Evolutionary conservation across 768 basidiomycete species (phyloP), one percentile per base, ranked within the genome.

Genomic region (Dacryopinax primogenitus): DNA sequence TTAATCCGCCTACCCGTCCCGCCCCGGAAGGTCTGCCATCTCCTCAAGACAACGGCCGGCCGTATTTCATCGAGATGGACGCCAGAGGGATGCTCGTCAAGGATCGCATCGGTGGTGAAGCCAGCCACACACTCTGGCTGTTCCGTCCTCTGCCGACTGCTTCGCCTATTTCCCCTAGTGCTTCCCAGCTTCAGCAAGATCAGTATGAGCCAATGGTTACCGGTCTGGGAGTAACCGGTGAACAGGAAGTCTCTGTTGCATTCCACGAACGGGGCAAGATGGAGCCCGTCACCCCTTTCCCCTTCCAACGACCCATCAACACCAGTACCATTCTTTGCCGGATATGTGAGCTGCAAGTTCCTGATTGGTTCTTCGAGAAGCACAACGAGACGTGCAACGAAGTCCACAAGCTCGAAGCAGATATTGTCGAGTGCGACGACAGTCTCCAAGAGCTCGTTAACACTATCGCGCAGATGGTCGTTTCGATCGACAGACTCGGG

Each of bases 281-380:
- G 2, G 69, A 67, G 32, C 64, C 65, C 21, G 64, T 69, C 58
- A 34, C 71, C 16, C 68, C 86, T 1, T 89, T 94, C 74, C 87
- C 90, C 7, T 85, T 87, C 74, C 72, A 70, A 45, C 83, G 85
- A 23, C 85, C 87, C 26, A 87, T 98, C 76, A 87, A 85, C 72
- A 85, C 83, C 28, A 84, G 90, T 66, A 85, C 83, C 32, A 90
- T 98, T 62, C 81, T 99, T 23, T 98, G 96, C 77, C 89, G 96
- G 33, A 99, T 99, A 68, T 99, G 96, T 79, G 96, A 99, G 76
- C 86, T 88, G 72, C 86, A 89, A 69, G 89, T 98, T 66, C 94
- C 95, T 1, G 90, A 95, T 67, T 99, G 96, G 96, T 99, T 93
- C 78, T 99, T 99, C 74, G 96, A 98, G 78, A 98, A 97, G 78